Evolutionary conservation across 257 asterid species (phyloP), one percentile per base, ranked within the genome.

Genomic region (Osmanthus fragrans): DNA sequence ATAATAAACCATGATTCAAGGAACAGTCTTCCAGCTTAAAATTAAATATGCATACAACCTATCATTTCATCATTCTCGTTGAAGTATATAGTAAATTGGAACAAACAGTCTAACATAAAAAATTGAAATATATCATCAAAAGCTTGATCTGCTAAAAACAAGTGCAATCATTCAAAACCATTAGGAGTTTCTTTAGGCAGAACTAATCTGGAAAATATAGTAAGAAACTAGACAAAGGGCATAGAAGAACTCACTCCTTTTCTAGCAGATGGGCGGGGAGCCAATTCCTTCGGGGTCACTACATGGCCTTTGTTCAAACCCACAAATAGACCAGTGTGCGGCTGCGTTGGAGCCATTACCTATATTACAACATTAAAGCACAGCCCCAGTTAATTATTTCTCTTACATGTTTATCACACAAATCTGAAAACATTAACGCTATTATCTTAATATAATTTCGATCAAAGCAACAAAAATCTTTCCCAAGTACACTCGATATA

Each of bases 291-390:
- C 30, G 90, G 94, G 72, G 98, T 94, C 18, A 91, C 94, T 51
- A 93, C 85, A 82, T 91, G 98, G 4, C 98, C 98, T 77, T 82
- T 91, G 84, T 93, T 93, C 78, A 90, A 71, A 15, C 98, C 98
- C 7, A 92, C 97, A 29, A 83, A 85, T 32, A 94, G 32, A 5
- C 98, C 97, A 64, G 93, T 86, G 77, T 85, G 88, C 23, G 94
- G 94, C 86, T 81, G 92, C 90, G 88, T 89, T 16, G 98, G 94
- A 83, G 97, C 94, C 96, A 90, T 92, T 73, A 33, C 90, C 93
- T 88, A 76, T 63, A 63, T 11, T 27, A 15, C 6, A 5, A 63
- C 16, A 27, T 25, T 8, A 12, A 63, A 63, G 66, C 69, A 27
- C 34, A 63, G 18, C 7, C 7, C 5, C 34, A 63, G 36, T 4